A percentile compares a stretch with the other conserved stretches of the same genome.
phyloP scores from a whole-genome alignment of 139 green algal species.

The Chlamydomonas eustigma region DNA sequence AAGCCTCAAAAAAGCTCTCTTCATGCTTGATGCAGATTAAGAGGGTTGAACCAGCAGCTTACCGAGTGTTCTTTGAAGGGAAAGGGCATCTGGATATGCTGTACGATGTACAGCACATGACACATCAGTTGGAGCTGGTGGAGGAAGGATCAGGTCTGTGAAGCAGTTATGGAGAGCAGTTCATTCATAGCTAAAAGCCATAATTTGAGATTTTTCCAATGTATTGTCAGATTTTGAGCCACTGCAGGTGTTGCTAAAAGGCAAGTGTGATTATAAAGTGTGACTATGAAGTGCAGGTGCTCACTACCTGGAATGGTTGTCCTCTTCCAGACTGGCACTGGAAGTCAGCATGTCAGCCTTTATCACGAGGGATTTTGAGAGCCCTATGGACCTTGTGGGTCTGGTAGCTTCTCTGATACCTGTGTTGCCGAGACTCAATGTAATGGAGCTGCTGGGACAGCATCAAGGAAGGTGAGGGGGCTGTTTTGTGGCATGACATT shows the following conservation, averaged over 20 bases:
- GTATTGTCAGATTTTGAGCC: too few species aligned
- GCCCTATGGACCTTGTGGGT: conserved; percentile 44
- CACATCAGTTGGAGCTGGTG: conserved; percentile 64
- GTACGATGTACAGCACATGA: conserved; percentile 73
- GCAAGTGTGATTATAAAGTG: background rate
- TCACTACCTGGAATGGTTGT: conserved; percentile 50
- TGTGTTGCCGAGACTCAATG: conserved; percentile 52
- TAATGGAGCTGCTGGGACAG: conserved; percentile 59
- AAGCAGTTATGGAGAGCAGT: background rate
- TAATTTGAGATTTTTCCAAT: too few species aligned
- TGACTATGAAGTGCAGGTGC: conserved; percentile 20
- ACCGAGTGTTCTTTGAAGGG: conserved; percentile 68
- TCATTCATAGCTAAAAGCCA: too few species aligned
- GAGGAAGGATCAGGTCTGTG: conserved; percentile 61
- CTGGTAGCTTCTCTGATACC: conserved; percentile 47
- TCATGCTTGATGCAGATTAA: conserved; percentile 17
- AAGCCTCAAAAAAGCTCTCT: too few species aligned
- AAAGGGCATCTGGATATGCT: conserved; percentile 58
- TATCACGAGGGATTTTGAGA: conserved; percentile 68
- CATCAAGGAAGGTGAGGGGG: conserved; percentile 32
- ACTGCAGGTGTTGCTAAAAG: too few species aligned
- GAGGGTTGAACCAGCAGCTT: conserved; percentile 58
- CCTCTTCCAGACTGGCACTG: conserved; percentile 40
- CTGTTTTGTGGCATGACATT: too few species aligned
- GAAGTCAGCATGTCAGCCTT: conserved; percentile 60